Evolutionary conservation across 2,329 filamentous ascomycete genomes (phyloP).

Genomic region (Fusarium fujikuroi): DNA sequence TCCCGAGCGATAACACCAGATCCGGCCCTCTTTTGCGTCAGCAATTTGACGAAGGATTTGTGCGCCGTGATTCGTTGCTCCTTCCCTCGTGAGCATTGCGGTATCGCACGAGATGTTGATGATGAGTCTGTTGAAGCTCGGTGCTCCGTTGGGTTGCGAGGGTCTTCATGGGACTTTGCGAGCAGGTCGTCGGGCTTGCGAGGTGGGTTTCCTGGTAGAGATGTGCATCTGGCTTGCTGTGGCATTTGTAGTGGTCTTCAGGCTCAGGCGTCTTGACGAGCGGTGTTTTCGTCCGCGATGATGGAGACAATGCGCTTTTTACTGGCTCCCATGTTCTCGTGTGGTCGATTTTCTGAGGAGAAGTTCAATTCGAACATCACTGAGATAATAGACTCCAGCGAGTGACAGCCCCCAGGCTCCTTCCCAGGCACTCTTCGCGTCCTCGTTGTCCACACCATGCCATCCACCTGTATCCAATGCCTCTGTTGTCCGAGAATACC

Average conservation of each 20-base stretch:
- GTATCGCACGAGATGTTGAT: background rate
- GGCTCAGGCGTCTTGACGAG: too few species aligned
- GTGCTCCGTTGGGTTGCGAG: accelerated
- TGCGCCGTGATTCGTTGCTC: background rate
- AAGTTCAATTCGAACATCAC: accelerated
- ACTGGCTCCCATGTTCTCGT: accelerated
- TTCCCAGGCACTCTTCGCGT: background rate
- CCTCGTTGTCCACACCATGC: accelerated
- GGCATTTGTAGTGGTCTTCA: background rate
- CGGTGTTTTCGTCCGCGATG: background rate
- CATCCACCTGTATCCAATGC: background rate
- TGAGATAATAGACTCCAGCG: background rate
- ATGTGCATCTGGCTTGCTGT: background rate
- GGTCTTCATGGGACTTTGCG: accelerated
- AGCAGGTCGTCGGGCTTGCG: accelerated
- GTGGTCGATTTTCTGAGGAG: accelerated
- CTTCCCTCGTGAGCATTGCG: accelerated
- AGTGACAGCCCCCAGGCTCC: background rate
- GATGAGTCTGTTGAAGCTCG: too few species aligned
- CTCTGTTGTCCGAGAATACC: accelerated
- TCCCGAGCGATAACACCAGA: accelerated
- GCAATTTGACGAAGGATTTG: background rate
- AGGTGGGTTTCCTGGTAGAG: accelerated
- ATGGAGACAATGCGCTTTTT: accelerated
- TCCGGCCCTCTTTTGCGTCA: accelerated